A percentile compares a stretch with the other conserved stretches of the same genome.
phyloP scores from a whole-genome alignment of 192 early-diverging fungal genomes.

The Endogone sp. region DNA sequence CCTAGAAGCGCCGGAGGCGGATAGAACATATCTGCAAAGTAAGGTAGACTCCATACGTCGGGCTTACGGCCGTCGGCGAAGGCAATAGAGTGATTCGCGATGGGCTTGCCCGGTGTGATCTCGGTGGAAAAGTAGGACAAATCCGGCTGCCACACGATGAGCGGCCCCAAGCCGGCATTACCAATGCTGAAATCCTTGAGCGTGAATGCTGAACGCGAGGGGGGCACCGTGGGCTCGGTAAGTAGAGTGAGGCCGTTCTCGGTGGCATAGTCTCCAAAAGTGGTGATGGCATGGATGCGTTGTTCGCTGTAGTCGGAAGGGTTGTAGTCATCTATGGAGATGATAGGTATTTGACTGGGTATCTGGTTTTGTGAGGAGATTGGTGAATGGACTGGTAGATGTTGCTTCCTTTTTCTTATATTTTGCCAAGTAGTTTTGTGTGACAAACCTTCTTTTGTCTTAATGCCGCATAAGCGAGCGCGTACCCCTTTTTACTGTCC shows the following conservation, averaged over 20 bases:
- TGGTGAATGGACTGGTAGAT: background rate
- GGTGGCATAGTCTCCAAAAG: slow-evolving; percentile 21
- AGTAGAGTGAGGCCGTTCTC: slow-evolving; percentile 20
- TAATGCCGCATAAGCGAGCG: slow-evolving; percentile 6
- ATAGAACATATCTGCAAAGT: slow-evolving; percentile 25
- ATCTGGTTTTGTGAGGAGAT: background rate
- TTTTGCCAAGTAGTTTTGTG: background rate
- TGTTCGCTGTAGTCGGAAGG: slow-evolving; percentile 4
- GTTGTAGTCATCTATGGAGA: slow-evolving; percentile 2
- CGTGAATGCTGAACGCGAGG: slow-evolving; percentile 1
- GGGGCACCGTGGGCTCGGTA: slow-evolving; percentile 2
- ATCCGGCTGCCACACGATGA: slow-evolving; percentile 7
- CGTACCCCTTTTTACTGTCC: slow-evolving; percentile 13
- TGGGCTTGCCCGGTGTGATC: slow-evolving; percentile 8
- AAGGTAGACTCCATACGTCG: slow-evolving; percentile 20
- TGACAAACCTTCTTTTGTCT: slow-evolving; percentile 19
- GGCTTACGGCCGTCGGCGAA: slow-evolving; percentile 15
- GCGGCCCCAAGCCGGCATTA: background rate
- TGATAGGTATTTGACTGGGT: background rate
- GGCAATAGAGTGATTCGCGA: slow-evolving; percentile 4
- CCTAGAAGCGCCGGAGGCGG: slow-evolving; percentile 19
- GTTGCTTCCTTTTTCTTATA: background rate
- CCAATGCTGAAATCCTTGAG: slow-evolving; percentile 4
- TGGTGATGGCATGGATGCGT: slow-evolving; percentile 5
- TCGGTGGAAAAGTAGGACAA: background rate